Percentiles rank a stretch among this genome's conserved stretches.
phyloP scores from a whole-genome alignment of 305 asterid genomes.

The Fraxinus dipetala region DNA sequence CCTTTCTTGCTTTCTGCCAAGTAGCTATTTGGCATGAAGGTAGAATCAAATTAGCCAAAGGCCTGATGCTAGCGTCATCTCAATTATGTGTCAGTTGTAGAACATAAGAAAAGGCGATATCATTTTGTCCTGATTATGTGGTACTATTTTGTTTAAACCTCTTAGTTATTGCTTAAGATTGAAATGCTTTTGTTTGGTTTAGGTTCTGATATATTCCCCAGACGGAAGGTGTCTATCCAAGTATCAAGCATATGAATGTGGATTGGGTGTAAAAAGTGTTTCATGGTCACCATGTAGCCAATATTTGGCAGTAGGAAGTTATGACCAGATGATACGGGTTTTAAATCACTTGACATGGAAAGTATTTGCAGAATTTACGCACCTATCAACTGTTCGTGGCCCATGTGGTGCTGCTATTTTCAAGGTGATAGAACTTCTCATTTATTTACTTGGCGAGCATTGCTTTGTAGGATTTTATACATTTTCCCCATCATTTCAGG shows the following conservation, averaged over 20 bases:
- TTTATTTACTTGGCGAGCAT: constrained; percentile 13
- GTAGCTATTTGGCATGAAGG: background rate
- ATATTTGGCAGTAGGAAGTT: constrained; percentile 93
- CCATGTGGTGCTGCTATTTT: constrained; percentile 95
- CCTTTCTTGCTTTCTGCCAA: background rate
- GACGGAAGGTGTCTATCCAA: constrained; percentile 94
- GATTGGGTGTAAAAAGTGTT: constrained; percentile 91
- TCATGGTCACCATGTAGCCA: constrained; percentile 98
- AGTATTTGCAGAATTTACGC: constrained; percentile 95
- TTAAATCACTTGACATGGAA: constrained; percentile 98
- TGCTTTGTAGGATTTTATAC: constrained; percentile 8
- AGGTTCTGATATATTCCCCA: constrained; percentile 91
- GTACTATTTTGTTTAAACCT: background rate
- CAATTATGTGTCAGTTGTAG: background rate
- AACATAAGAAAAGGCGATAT: background rate
- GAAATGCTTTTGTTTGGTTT: constrained; percentile 21
- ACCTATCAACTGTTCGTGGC: constrained; percentile 72
- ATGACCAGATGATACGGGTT: constrained; percentile 95
- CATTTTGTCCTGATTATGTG: background rate
- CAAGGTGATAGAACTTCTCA: constrained; percentile 49
- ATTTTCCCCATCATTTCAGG: constrained; percentile 42
- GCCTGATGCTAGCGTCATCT: background rate
- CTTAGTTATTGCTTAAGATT: background rate
- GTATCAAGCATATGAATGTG: constrained; percentile 97
- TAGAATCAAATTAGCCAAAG: background rate